Conservation (phyloP, 2,329 filamentous ascomycete species). For the Aureobasidium sp. region DNA sequence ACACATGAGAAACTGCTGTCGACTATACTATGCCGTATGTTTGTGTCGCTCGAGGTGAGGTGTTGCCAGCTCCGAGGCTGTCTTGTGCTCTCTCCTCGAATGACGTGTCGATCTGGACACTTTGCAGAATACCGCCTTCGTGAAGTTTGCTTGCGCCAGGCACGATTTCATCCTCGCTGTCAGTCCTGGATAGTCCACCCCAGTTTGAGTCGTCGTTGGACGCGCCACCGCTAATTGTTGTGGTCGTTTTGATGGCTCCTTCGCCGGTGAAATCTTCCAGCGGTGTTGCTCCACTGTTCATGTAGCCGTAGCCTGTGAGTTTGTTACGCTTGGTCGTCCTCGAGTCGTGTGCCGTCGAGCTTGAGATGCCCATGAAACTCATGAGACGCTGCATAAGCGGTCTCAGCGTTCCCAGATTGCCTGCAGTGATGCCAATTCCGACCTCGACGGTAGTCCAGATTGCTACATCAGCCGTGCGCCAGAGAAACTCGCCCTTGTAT, state of each 20-base stretch:
- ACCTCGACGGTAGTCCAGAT: slow-evolving; percentile 29
- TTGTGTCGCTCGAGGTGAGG: background rate
- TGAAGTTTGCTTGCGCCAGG: background rate
- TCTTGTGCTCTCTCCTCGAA: background rate
- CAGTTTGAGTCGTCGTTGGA: background rate
- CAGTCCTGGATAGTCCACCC: background rate
- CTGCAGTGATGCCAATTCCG: slow-evolving; percentile 32
- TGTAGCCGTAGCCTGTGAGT: background rate
- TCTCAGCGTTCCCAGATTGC: slow-evolving; percentile 41
- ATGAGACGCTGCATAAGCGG: slow-evolving; percentile 33
- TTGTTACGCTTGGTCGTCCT: background rate
- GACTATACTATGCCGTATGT: background rate
- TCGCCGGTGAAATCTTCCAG: slow-evolving; percentile 3
- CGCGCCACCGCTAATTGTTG: background rate
- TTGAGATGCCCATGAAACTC: background rate
- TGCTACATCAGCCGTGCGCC: slow-evolving; percentile 34
- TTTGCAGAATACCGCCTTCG: background rate
- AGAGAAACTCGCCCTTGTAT: slow-evolving; percentile 35
- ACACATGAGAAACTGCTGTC: background rate
- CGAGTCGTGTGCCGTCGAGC: background rate
- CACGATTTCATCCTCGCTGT: slow-evolving; percentile 7
- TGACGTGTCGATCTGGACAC: slow-evolving; percentile 4
- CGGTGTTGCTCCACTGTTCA: background rate
- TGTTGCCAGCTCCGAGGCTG: background rate
- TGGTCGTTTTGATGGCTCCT: background rate